phyloP scores from a whole-genome alignment of 441 rosid species.

The Bruguiera hainesii region DNA sequence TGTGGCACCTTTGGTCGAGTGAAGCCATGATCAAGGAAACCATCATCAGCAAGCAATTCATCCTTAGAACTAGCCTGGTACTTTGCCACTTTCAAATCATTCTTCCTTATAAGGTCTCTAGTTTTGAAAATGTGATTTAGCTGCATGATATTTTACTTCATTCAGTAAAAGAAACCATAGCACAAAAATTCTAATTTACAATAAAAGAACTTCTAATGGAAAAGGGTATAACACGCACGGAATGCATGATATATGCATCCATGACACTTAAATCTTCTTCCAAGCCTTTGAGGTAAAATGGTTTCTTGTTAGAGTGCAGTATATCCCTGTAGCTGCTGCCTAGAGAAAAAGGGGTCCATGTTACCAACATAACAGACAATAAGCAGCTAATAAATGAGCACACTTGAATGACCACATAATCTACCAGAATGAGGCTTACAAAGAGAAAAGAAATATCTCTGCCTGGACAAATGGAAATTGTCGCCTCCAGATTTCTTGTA shows the following conservation, averaged over 20 bases:
- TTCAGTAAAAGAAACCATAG: conserved; percentile 19
- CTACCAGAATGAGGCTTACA: conserved; percentile 45
- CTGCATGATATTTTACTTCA: conserved; percentile 50
- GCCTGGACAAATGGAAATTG: conserved; percentile 65
- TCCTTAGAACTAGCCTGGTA: conserved; percentile 44
- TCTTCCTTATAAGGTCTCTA: conserved; percentile 71
- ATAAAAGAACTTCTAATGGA: conserved; percentile 13
- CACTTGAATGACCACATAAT: conserved; percentile 7
- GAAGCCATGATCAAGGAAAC: conserved; percentile 84
- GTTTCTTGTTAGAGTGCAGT: conserved; percentile 80
- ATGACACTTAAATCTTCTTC: conserved; percentile 77
- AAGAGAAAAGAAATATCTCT: conserved; percentile 67
- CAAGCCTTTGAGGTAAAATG: conserved; percentile 69
- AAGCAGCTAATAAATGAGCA: background rate
- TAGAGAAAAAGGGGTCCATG: conserved; percentile 23
- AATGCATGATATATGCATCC: conserved; percentile 89
- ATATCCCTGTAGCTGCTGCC: conserved; percentile 84
- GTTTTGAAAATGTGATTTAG: conserved; percentile 81
- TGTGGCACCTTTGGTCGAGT: conserved; percentile 90
- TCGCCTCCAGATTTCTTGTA: conserved; percentile 57
- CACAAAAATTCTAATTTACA: conserved; percentile 8
- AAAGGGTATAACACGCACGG: conserved; percentile 42
- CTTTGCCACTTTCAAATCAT: conserved; percentile 69
- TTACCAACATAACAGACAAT: conserved; percentile 22
- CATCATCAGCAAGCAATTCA: conserved; percentile 49